phyloP scores from a whole-genome alignment of 1,284 basidiomycete species.

The Chalciporus sp. region DNA sequence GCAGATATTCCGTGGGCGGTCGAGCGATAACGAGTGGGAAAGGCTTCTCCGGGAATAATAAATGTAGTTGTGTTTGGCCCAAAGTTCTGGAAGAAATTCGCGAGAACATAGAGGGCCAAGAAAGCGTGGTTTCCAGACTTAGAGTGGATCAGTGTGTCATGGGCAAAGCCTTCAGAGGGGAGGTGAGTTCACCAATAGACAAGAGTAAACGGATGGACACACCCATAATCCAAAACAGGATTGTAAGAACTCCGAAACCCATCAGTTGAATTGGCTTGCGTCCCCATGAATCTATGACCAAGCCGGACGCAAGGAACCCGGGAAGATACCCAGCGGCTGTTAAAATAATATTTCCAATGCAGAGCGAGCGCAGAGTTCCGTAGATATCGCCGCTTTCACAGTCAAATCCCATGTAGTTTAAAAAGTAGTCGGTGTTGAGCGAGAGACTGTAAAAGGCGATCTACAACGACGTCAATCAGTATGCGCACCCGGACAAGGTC shows the following conservation, averaged over 20 bases:
- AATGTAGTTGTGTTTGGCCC: conserved; percentile 79
- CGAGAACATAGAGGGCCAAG: conserved; percentile 63
- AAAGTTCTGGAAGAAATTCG: conserved; percentile 58
- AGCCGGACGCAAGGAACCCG: conserved; percentile 51
- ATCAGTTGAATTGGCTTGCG: conserved; percentile 58
- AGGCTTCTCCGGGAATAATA: conserved; percentile 70
- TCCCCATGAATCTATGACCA: conserved; percentile 53
- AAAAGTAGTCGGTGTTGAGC: too few species aligned
- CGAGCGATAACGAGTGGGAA: conserved; percentile 74
- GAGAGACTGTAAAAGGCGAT: too few species aligned
- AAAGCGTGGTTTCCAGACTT: conserved; percentile 44
- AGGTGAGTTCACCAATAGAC: conserved; percentile 2
- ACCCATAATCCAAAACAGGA: conserved; percentile 57
- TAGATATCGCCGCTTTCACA: too few species aligned
- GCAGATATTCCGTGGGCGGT: conserved; percentile 34
- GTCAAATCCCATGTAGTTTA: too few species aligned
- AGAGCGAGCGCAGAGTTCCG: too few species aligned
- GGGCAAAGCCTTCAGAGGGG: conserved; percentile 50
- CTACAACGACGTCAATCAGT: too few species aligned
- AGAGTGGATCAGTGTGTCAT: conserved; percentile 47
- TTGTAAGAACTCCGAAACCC: conserved; percentile 58
- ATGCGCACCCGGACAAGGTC: too few species aligned
- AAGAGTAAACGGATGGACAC: conserved; percentile 12
- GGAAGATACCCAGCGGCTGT: conserved; percentile 54
- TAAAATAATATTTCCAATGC: conserved; percentile 43